These are phyloP conservation scores for Colletotrichum sp. DNA, from an alignment of 2,329 filamentous ascomycete genomes.

Conservation along the genomic window DNA sequence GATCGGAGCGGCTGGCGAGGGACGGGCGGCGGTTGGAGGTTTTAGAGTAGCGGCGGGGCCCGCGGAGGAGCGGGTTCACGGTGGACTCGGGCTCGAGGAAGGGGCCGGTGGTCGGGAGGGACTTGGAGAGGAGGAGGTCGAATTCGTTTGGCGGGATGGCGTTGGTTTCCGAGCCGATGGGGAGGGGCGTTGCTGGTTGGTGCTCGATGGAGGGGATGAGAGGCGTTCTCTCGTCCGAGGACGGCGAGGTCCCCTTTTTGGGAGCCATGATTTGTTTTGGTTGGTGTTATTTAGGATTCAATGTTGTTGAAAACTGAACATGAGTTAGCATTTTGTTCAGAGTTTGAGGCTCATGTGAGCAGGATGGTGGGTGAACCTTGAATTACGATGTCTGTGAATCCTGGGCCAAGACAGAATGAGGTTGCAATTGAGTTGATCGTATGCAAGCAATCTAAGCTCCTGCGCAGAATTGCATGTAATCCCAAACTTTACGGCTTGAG, in stretches of 20 bases:
- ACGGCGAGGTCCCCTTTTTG: background rate
- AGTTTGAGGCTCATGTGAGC: background rate
- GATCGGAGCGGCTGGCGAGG: background rate
- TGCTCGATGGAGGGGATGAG: background rate
- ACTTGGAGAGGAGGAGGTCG: slow-evolving; percentile 42
- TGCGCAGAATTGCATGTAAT: background rate
- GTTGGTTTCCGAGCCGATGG: slow-evolving; percentile 17
- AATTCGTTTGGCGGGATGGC: slow-evolving; percentile 39
- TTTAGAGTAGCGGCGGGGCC: slow-evolving; percentile 31
- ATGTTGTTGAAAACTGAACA: background rate
- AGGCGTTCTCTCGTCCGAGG: slow-evolving; percentile 6
- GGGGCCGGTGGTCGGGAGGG: slow-evolving; percentile 39
- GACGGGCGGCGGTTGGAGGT: slow-evolving; percentile 16
- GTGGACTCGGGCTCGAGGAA: slow-evolving; percentile 47
- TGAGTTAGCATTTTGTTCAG: background rate
- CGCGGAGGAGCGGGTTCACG: slow-evolving; percentile 44
- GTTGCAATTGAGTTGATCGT: background rate
- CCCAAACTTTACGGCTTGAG: background rate
- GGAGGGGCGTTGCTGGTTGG: slow-evolving; percentile 10
- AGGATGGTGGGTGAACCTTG: background rate
- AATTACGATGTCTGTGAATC: background rate
- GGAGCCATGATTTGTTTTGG: background rate
- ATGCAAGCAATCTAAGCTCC: background rate
- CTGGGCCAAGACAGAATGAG: background rate
- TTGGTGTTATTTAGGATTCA: background rate